Conservation (phyloP, 208 protist genomes). For the Trypanosoma platydactyli region DNA sequence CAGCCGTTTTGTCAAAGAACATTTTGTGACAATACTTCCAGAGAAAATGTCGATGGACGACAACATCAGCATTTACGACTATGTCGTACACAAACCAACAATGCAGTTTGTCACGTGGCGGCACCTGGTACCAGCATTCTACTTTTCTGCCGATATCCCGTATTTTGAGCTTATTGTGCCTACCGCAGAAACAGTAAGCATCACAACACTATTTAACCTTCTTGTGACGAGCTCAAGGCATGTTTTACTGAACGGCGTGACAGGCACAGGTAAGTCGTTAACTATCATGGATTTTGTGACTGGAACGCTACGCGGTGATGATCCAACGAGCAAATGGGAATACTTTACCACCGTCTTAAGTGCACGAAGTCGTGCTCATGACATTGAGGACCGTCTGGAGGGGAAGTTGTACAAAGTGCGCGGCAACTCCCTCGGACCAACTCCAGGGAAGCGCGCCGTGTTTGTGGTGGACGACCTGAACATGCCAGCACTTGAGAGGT, state of each 20-base stretch:
- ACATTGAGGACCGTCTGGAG: slow-evolving; percentile 94
- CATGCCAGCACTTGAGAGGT: slow-evolving; percentile 94
- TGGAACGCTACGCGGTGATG: slow-evolving; percentile 62
- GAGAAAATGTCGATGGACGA: slow-evolving; percentile 37
- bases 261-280: slow-evolving; percentile 95
- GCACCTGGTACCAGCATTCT: slow-evolving; percentile 91
- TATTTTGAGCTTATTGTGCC: slow-evolving; percentile 97
- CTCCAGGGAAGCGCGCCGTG: slow-evolving; percentile 85
- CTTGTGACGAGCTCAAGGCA: slow-evolving; percentile 73
- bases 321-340: slow-evolving; percentile 78
- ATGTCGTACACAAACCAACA: slow-evolving; percentile 89
- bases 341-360: slow-evolving; percentile 92
- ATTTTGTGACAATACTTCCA: slow-evolving; percentile 71
- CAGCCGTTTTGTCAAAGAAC: slow-evolving; percentile 75
- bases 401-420: slow-evolving; percentile 93
- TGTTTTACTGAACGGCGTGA: slow-evolving; percentile 93
- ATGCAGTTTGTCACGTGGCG: slow-evolving; percentile 90
- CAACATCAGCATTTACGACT: slow-evolving; percentile 90
- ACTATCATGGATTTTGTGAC: slow-evolving; percentile 72
- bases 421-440: slow-evolving; percentile 85
- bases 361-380: slow-evolving; percentile 90
- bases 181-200: slow-evolving; percentile 91
- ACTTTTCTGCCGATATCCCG: slow-evolving; percentile 74
- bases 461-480: slow-evolving; percentile 97
- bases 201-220: slow-evolving; percentile 79